phyloP scores from a whole-genome alignment of 768 basidiomycete species.

The Tephrocybe sp. region DNA sequence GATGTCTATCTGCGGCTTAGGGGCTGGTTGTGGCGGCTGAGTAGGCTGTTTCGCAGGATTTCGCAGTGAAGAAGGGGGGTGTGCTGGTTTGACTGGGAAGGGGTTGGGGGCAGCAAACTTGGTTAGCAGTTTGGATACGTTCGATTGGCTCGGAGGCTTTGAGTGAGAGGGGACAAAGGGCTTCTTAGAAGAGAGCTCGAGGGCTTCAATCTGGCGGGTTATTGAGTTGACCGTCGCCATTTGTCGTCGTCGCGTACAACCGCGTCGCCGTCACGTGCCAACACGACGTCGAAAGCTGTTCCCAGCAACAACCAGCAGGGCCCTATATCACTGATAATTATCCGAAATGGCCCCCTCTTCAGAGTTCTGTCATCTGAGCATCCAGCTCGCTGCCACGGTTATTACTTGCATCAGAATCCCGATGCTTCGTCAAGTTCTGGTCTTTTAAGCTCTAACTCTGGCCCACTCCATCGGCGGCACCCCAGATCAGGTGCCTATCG shows the following conservation, averaged over 20 bases:
- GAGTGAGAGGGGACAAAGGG: conserved; percentile 33
- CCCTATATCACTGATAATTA: no score
- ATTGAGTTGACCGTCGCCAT: conserved; percentile 56
- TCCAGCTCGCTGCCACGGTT: not conserved
- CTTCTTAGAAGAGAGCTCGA: conserved; percentile 63
- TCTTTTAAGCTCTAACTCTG: conserved; percentile 16
- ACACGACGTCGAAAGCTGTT: no score
- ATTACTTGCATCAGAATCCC: conserved; percentile 10
- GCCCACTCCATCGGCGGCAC: conserved; percentile 3
- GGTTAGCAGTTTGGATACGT: conserved; percentile 69
- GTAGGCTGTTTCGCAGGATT: conserved; percentile 28
- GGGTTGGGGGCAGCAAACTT: conserved; percentile 74
- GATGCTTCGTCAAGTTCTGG: conserved; percentile 6
- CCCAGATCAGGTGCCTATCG: conserved; percentile 16
- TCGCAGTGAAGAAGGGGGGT: conserved; percentile 43
- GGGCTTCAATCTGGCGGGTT: conserved; percentile 67
- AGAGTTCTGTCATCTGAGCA: no score
- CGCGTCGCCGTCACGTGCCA: not conserved
- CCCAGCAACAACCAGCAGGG: no score
- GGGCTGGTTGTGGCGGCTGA: conserved; percentile 21
- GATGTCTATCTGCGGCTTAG: conserved; percentile 60
- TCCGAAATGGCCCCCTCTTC: not conserved
- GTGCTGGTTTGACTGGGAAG: conserved; percentile 34
- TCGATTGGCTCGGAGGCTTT: conserved; percentile 60
- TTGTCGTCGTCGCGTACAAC: conserved; percentile 4